Evolutionary conservation across 148 eudicot species (phyloP), one percentile per base, ranked within the genome.

Genomic region (Fagopyrum tataricum): DNA sequence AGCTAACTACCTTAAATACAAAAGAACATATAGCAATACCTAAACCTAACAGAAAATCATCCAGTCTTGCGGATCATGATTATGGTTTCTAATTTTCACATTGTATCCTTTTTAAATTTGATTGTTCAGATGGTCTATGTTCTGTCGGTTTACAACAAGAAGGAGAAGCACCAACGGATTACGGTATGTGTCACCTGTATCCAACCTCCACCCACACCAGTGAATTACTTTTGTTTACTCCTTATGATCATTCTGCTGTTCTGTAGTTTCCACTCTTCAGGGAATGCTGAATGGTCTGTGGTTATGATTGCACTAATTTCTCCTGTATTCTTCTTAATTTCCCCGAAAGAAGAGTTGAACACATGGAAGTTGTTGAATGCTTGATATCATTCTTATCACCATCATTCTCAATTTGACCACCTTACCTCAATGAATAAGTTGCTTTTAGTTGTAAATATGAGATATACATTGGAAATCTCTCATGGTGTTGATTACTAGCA

Each of bases 121-220:
- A 73, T 69, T 43, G 26, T 80, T 76, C 94, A 92, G 99, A 96
- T 92, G 99, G 96, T 96, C 66, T 96, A 96, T 73, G 99, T 96
- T 59, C 78, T 96, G 77, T 96, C 96, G 15, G 84, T 96, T 66
- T 96, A 96, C 94, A 92, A 84, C 89, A 90, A 85, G 89, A 92
- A 90, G 82, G 99, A 96, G 85, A 96, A 92, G 75, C 85, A 92
- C 84, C 87, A 96, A 72, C 86, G 97, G 61, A 88, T 96, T 70
- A 96, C 97, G 84, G 99, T 96, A 67, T 21, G 88, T 78, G 20
- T 70, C 26, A 20, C 39, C 5, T 64, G 1, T 39, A 37, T 64
- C 26, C 69, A 64, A 42, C 43, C 44, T 64, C 39, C 37, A 64
- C 2, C 6, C 20, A 64, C 15, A 31, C 43, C 43, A 31, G 67